Conservation (phyloP, 306 rosid genomes). For the Rosa multiflora region DNA sequence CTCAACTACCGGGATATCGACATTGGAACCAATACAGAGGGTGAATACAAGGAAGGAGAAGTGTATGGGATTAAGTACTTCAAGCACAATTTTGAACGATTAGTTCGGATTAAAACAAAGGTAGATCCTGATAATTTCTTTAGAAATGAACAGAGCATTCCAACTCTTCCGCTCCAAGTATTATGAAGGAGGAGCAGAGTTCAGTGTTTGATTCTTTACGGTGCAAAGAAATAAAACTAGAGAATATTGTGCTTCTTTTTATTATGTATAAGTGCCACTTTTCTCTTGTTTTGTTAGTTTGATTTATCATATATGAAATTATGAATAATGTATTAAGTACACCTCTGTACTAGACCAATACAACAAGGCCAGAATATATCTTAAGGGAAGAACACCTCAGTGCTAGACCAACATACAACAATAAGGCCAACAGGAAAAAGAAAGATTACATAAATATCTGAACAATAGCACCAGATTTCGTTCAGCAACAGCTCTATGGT, state of each 20-base stretch:
- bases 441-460: too few relatives aligned
- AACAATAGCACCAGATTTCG: background rate
- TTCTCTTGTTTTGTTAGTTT: background rate
- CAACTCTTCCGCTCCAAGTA: background rate
- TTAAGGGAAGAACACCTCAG: too few relatives aligned
- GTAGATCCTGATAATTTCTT: conserved; percentile 43
- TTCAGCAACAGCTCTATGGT: background rate
- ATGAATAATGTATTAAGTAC: too few relatives aligned
- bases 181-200: background rate
- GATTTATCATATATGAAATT: too few relatives aligned
- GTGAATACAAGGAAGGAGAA: conserved; percentile 13
- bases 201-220: background rate
- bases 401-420: too few relatives aligned
- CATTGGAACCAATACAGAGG: conserved; percentile 32
- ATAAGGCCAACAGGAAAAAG: too few relatives aligned
- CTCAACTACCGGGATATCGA: conserved; percentile 62
- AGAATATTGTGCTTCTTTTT: background rate
- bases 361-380: too few relatives aligned
- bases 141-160: conserved; percentile 41
- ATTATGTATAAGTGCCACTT: too few relatives aligned
- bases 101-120: conserved; percentile 27
- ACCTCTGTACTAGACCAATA: too few relatives aligned
- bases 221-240: background rate
- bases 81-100: conserved; percentile 29
- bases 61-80: conserved; percentile 37